Evolutionary conservation across 2,329 filamentous ascomycete genomes (phyloP).

Genomic region (Penicillium sp.): DNA sequence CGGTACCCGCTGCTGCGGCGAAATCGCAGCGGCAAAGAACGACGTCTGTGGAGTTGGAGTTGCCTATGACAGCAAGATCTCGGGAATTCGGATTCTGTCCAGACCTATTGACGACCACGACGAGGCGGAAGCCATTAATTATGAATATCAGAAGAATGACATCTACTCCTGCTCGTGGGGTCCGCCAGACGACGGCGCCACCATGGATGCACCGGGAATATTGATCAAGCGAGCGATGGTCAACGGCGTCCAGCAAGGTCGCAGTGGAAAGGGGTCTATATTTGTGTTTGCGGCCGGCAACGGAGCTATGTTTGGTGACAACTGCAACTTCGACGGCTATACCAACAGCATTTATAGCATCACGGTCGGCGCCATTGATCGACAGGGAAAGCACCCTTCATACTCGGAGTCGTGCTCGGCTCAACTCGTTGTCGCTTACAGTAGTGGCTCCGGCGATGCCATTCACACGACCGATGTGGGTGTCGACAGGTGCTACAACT

Average conservation of each 20-base stretch:
- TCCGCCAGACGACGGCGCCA: slow-evolving; percentile 83
- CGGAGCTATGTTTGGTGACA: slow-evolving; percentile 78
- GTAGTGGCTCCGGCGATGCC: slow-evolving; percentile 78
- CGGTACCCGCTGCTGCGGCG: slow-evolving; percentile 89
- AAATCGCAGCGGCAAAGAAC: slow-evolving; percentile 88
- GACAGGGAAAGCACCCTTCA: slow-evolving; percentile 81
- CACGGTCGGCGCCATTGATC: slow-evolving; percentile 87
- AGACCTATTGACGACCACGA: slow-evolving; percentile 87
- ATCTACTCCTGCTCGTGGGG: slow-evolving; percentile 99
- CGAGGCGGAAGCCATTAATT: slow-evolving; percentile 89
- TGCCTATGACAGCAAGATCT: slow-evolving; percentile 84
- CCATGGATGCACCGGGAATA: slow-evolving; percentile 90
- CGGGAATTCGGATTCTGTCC: slow-evolving; percentile 87
- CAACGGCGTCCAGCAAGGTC: slow-evolving; percentile 84
- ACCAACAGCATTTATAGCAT: slow-evolving; percentile 99
- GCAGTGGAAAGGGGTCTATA: slow-evolving; percentile 76
- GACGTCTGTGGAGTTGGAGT: slow-evolving; percentile 93
- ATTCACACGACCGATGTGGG: slow-evolving; percentile 98
- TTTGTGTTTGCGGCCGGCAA: slow-evolving; percentile 98
- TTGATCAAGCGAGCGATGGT: slow-evolving; percentile 87
- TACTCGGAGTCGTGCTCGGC: slow-evolving; percentile 97
- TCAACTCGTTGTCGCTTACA: slow-evolving; percentile 93
- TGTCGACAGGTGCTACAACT: slow-evolving; percentile 67
- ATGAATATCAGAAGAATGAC: slow-evolving; percentile 82
- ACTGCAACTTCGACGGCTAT: slow-evolving; percentile 99